Evolutionary conservation across 768 basidiomycete species (phyloP), one percentile per base, ranked within the genome.

Genomic region (Chalciporus sphaerocephalus): DNA sequence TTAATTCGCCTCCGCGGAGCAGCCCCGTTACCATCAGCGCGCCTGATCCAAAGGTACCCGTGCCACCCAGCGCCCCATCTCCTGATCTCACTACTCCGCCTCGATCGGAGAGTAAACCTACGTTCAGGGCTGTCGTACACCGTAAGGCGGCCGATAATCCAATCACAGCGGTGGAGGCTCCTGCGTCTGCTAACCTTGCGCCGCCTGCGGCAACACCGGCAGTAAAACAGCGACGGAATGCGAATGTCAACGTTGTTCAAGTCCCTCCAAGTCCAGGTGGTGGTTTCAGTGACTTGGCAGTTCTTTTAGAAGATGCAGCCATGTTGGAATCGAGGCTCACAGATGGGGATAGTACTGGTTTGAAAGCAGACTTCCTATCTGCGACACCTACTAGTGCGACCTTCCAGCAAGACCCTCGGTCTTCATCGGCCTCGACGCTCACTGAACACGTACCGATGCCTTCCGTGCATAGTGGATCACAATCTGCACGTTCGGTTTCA

Each of bases 81-180:
- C 51, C 57, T 13, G 41, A 38, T 23, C 32, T 24, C 16, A 33
- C 49, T 2, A 21, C 30, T 20, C 46, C 46, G 15, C 3, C 40
- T 11, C 51, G 17, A 16, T 32, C 40, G 11, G 53, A 48, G 34
- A 44, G 33, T 23, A 67, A 50, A 35, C 18, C 51, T 10, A 65
- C 69, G 4, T 83, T 83, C 62, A 71, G 66, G 38, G 78, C 81
- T 20, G 75, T 81, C 13, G 81, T 83, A 32, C 81, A 82, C 52
- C 63, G 71, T 48, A 81, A 76, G 54, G 69, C 78, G 21, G 66
- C 70, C 4, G 78, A 80, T 41, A 38, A 47, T 2, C 37, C 58
- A 16, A 44, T 55, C 22, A 16, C 57, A 9, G 44, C 46, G 6
- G 42, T 40, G 28, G 28, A 28, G 28, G 9, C 28, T 13, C 28